phyloP scores from a whole-genome alignment of 1,284 basidiomycete genomes.

The Vanrija sp. region DNA sequence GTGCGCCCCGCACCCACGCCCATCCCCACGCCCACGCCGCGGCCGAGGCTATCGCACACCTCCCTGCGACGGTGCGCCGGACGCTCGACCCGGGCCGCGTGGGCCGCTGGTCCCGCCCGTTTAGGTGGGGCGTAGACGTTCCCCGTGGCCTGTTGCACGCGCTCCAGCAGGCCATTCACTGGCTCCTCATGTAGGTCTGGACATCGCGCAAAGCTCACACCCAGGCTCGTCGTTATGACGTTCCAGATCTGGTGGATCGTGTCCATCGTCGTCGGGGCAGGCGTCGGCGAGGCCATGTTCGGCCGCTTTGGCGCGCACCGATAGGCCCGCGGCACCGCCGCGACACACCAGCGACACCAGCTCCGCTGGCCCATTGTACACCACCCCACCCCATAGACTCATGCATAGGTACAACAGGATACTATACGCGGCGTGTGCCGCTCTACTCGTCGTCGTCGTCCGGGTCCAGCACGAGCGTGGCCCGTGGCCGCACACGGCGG shows the following conservation, averaged over 20 bases:
- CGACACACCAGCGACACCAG: neutral
- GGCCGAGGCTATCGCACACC: slow-evolving; percentile 7
- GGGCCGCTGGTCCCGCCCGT: slow-evolving; percentile 31
- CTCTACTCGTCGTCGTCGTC: slow-evolving; percentile 9
- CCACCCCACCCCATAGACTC: neutral
- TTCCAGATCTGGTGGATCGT: slow-evolving; percentile 48
- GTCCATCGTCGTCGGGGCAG: slow-evolving; percentile 36
- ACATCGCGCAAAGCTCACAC: neutral
- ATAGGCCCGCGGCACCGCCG: neutral
- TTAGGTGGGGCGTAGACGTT: slow-evolving; percentile 29
- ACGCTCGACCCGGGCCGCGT: slow-evolving; percentile 18
- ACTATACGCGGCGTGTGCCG: neutral
- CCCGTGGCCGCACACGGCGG: too few relatives aligned
- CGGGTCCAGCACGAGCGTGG: neutral
- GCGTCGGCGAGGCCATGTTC: slow-evolving; percentile 44
- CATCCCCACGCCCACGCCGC: neutral
- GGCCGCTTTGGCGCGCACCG: slow-evolving; percentile 23
- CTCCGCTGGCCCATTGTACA: neutral
- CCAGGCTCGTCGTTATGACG: slow-evolving; percentile 44
- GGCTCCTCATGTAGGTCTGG: slow-evolving; percentile 34
- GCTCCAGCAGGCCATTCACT: slow-evolving; percentile 33
- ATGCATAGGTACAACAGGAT: slow-evolving; percentile 16
- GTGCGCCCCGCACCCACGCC: neutral
- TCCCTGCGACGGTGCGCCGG: slow-evolving; percentile 22
- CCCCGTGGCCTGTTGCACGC: slow-evolving; percentile 33